A percentile compares a stretch with the other conserved stretches of the same genome.
phyloP scores from a whole-genome alignment of 225 moss, liverwort and hornwort species.

The Physcomitrium patens region DNA sequence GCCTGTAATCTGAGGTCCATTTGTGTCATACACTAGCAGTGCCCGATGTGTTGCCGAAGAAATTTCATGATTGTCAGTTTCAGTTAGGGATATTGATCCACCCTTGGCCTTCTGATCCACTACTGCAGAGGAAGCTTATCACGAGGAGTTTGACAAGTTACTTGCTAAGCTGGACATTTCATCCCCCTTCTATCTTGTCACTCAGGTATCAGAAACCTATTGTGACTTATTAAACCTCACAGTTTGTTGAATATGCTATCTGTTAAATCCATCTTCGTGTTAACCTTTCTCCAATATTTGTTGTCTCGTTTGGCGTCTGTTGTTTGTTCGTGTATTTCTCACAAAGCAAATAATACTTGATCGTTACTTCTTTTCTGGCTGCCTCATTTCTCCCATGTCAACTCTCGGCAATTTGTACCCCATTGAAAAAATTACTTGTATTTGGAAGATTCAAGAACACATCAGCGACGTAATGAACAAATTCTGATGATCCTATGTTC shows the following conservation, averaged over 20 bases:
- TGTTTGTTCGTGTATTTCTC: not conserved
- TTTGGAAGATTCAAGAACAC: too few relatives aligned
- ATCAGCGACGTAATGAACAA: not conserved
- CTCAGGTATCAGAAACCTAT: slow-evolving; percentile 58
- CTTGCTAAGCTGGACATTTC: slow-evolving; percentile 75
- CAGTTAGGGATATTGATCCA: slow-evolving; percentile 75
- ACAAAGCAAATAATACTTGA: not conserved
- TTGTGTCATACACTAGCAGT: not conserved
- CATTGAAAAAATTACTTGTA: not conserved
- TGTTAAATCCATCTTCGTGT: not conserved
- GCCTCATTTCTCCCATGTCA: not conserved
- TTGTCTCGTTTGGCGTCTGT: not conserved
- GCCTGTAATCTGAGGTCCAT: not conserved
- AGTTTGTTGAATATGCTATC: not conserved
- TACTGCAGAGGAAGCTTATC: slow-evolving; percentile 98
- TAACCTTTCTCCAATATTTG: not conserved
- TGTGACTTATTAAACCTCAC: not conserved
- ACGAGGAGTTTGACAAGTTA: slow-evolving; percentile 97
- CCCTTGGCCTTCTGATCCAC: slow-evolving; percentile 88
- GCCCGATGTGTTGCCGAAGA: not conserved
- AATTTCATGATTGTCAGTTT: slow-evolving; percentile 41
- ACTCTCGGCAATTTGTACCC: slow-evolving; percentile 2
- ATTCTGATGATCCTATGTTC: not conserved
- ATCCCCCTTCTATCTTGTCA: slow-evolving; percentile 88
- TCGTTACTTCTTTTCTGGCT: not conserved